These are phyloP conservation scores for Salix viminalis DNA, from an alignment of 345 rosid genomes.

Conservation along the genomic window DNA sequence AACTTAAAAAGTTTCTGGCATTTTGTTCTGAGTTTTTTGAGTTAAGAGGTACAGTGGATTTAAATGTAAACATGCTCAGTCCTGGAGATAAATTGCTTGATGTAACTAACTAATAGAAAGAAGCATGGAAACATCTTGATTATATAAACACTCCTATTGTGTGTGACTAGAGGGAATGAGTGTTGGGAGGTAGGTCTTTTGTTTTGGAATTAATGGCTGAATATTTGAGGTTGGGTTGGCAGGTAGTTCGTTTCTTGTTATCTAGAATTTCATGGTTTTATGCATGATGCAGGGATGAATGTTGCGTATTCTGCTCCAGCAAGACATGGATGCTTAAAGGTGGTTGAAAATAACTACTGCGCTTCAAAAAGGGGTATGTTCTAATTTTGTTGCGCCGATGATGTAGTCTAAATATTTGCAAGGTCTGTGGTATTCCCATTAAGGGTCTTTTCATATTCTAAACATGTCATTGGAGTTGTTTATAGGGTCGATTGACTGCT, in stretches of 20 bases:
- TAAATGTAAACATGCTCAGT: background rate
- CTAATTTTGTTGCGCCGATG: background rate
- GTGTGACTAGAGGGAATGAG: background rate
- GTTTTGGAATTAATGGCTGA: background rate
- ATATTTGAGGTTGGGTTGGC: background rate
- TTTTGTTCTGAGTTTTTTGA: background rate
- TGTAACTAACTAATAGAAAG: background rate
- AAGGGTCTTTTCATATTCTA: background rate
- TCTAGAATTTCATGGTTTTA: slow-evolving; percentile 20
- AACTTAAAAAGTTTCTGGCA: background rate
- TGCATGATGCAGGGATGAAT: slow-evolving; percentile 49
- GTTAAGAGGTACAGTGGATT: background rate
- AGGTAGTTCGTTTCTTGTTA: background rate
- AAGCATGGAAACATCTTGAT: background rate
- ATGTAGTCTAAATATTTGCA: background rate
- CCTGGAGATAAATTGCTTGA: background rate
- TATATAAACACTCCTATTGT: background rate
- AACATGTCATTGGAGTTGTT: background rate
- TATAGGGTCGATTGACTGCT: background rate
- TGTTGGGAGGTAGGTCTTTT: background rate
- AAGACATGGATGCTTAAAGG: slow-evolving; percentile 75
- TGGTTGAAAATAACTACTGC: slow-evolving; percentile 88
- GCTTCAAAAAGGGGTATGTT: slow-evolving; percentile 81
- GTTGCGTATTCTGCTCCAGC: slow-evolving; percentile 79
- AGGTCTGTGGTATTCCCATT: background rate